Evolutionary conservation across 2,329 filamentous ascomycete species (phyloP).

Genomic region (Colletotrichum tamarilloi): DNA sequence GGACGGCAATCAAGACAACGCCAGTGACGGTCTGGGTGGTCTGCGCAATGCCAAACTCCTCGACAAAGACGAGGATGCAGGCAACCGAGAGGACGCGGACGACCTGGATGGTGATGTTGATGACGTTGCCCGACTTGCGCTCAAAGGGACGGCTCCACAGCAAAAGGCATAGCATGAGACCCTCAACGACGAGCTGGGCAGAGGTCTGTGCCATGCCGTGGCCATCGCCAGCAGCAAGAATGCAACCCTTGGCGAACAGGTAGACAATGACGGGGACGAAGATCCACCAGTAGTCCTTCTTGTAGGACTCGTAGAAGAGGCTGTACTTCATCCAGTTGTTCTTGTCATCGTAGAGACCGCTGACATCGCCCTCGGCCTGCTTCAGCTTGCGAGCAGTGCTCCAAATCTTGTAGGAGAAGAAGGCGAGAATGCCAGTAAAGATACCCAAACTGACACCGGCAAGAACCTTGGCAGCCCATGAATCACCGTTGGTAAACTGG

Average conservation of each 20-base stretch:
- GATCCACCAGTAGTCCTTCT: slow-evolving; percentile 95
- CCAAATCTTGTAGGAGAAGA: slow-evolving; percentile 89
- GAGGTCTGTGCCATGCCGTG: slow-evolving; percentile 85
- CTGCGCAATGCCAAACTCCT: slow-evolving; percentile 88
- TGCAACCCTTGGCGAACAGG: slow-evolving; percentile 88
- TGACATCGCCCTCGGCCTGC: slow-evolving; percentile 77
- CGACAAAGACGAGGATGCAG: slow-evolving; percentile 92
- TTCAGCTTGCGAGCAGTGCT: slow-evolving; percentile 79
- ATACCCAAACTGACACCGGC: slow-evolving; percentile 83
- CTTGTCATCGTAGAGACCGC: slow-evolving; percentile 86
- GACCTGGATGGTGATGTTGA: slow-evolving; percentile 92
- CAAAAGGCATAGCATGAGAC: slow-evolving; percentile 80
- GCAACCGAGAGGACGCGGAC: slow-evolving; percentile 89
- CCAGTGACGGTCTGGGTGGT: slow-evolving; percentile 95
- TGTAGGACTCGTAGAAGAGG: slow-evolving; percentile 96
- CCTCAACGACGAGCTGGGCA: slow-evolving; percentile 84
- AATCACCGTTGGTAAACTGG: slow-evolving; percentile 93
- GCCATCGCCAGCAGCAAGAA: slow-evolving; percentile 86
- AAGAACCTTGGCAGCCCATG: slow-evolving; percentile 88
- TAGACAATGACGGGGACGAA: slow-evolving; percentile 92
- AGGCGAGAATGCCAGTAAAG: slow-evolving; percentile 84
- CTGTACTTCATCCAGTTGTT: slow-evolving; percentile 93
- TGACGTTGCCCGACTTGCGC: slow-evolving; percentile 86
- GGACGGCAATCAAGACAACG: slow-evolving; percentile 91
- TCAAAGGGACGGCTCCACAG: slow-evolving; percentile 89